A percentile compares a stretch with the other conserved stretches of the same genome.
phyloP scores from a whole-genome alignment of 257 asterid species.

The Anisodus acutangulus region DNA sequence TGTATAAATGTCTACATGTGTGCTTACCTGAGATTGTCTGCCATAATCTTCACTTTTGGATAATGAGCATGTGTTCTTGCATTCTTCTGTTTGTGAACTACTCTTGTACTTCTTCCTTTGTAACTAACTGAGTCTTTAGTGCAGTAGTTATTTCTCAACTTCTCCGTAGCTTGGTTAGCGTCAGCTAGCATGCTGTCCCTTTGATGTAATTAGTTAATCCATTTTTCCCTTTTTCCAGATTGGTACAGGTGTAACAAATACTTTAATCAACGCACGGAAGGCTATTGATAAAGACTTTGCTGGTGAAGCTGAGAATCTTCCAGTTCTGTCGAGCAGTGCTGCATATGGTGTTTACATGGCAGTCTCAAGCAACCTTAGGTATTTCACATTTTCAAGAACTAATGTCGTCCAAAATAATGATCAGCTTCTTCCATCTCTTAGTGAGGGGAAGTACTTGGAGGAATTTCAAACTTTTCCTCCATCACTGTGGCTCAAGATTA shows the following conservation, averaged over 20 bases:
- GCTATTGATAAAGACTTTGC: constrained; percentile 77
- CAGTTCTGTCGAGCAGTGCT: constrained; percentile 71
- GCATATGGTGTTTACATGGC: constrained; percentile 96
- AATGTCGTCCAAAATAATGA: background rate
- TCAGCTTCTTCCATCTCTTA: constrained; percentile 8
- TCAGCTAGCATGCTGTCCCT: constrained; percentile 10
- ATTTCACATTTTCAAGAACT: constrained; percentile 23
- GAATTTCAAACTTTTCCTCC: background rate
- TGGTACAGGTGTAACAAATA: constrained; percentile 92
- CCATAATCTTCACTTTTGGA: background rate
- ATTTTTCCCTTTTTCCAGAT: constrained; percentile 48
- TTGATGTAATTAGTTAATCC: background rate
- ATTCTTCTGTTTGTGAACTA: background rate
- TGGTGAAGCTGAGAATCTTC: constrained; percentile 89
- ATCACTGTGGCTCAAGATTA: background rate
- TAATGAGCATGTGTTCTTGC: background rate
- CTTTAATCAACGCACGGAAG: constrained; percentile 65
- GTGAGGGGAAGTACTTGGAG: background rate
- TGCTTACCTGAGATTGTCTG: background rate
- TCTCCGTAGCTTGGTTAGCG: background rate
- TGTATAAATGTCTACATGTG: background rate
- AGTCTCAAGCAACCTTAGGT: constrained; percentile 96
- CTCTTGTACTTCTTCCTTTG: background rate
- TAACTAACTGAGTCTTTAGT: background rate
- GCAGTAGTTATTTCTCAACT: background rate